A percentile compares a stretch with the other conserved stretches of the same genome.
Conservation (phyloP, 331 rosid genomes). For the Prunus yedoensis region DNA sequence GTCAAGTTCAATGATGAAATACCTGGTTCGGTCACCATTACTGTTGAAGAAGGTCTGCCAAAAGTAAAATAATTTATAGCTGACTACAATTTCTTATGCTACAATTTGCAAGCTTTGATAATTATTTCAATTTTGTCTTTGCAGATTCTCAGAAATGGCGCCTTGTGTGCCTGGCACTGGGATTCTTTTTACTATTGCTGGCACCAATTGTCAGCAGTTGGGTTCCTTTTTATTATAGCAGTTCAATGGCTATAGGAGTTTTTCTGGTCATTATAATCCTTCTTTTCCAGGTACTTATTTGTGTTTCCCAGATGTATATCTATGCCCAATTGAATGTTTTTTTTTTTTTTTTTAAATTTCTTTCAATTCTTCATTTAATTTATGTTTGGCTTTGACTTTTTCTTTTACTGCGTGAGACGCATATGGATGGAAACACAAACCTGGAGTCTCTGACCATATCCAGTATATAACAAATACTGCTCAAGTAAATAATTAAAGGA, state of each 20-base stretch:
- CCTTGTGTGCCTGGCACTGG: slow-evolving; percentile 56
- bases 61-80: neutral
- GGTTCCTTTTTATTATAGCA: slow-evolving; percentile 88
- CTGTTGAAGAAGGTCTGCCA: slow-evolving; percentile 66
- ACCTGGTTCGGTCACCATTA: slow-evolving; percentile 47
- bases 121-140: neutral
- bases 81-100: neutral
- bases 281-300: slow-evolving; percentile 72
- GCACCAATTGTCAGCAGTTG: slow-evolving; percentile 73
- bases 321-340: neutral
- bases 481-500: neutral
- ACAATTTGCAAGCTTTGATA: neutral
- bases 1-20: slow-evolving; percentile 49
- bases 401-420: neutral
- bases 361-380: neutral
- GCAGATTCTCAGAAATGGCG: slow-evolving; percentile 82
- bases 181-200: slow-evolving; percentile 49
- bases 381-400: neutral
- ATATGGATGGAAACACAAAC: neutral
- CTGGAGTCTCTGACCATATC: neutral
- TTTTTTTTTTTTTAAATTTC: neutral
- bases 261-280: slow-evolving; percentile 69
- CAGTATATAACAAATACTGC: neutral
- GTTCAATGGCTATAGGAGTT: slow-evolving; percentile 79
- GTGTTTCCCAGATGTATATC: neutral